These are phyloP conservation scores for Meyerozyma guilliermondii DNA, from an alignment of 1,139 yeast species.

Conservation along the genomic window DNA sequence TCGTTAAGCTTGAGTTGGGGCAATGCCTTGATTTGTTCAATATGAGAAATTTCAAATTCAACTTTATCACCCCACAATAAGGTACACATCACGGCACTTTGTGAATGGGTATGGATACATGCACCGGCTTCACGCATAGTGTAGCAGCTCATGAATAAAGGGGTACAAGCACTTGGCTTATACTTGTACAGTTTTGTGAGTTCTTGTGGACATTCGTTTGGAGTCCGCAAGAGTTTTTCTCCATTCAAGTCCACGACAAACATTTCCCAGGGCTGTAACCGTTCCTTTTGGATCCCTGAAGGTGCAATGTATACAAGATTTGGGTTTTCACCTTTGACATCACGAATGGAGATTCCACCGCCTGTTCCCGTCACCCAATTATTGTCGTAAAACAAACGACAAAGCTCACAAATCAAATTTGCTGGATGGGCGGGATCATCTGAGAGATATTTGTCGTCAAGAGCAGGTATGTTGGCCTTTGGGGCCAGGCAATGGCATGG, in stretches of 20 bases:
- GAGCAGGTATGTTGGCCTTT: not conserved
- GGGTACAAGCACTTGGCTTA: slow-evolving; percentile 93
- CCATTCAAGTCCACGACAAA: slow-evolving; percentile 63
- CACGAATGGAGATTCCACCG: slow-evolving; percentile 84
- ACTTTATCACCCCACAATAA: slow-evolving; percentile 54
- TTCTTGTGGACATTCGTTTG: slow-evolving; percentile 41
- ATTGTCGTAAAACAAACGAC: slow-evolving; percentile 69
- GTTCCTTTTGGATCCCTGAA: slow-evolving; percentile 91
- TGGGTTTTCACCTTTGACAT: slow-evolving; percentile 39
- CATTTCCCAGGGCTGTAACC: slow-evolving; percentile 77
- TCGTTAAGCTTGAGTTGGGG: slow-evolving; percentile 44
- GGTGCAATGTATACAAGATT: slow-evolving; percentile 76
- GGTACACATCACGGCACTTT: slow-evolving; percentile 78
- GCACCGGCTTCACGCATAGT: slow-evolving; percentile 77
- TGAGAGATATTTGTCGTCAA: slow-evolving; percentile 5
- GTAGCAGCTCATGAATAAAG: slow-evolving; percentile 77
- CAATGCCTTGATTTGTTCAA: slow-evolving; percentile 91
- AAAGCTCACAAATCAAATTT: slow-evolving; percentile 75
- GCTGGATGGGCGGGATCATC: slow-evolving; percentile 73
- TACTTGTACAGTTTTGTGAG: slow-evolving; percentile 41
- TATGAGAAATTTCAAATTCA: slow-evolving; percentile 70
- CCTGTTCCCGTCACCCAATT: slow-evolving; percentile 97
- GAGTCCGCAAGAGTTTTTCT: slow-evolving; percentile 55
- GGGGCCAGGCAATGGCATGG: slow-evolving; percentile 1
- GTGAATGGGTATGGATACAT: slow-evolving; percentile 93